Conservation (phyloP, 2,329 filamentous ascomycete genomes). For the Aspergillus novoparasiticus region DNA sequence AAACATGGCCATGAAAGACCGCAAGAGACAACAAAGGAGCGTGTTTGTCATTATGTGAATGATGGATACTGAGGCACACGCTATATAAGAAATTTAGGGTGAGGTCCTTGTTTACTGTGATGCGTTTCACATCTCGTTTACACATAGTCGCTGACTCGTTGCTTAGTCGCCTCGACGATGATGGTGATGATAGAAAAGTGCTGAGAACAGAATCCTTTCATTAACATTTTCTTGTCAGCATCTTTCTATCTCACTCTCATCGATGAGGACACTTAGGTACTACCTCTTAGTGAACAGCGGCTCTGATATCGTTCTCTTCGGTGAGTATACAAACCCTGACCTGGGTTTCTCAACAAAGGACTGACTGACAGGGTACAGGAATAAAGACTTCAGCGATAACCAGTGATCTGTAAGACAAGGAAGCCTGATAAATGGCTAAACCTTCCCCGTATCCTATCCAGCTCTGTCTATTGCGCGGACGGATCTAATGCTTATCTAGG, state of each 20-base stretch:
- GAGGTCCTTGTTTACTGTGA: neutral
- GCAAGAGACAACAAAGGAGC: neutral
- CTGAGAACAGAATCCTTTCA: neutral
- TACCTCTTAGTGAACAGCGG: neutral
- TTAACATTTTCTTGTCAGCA: neutral
- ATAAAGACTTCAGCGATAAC: neutral
- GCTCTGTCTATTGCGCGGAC: neutral
- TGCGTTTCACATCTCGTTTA: neutral
- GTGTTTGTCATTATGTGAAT: neutral
- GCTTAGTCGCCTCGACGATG: slow-evolving; percentile 8
- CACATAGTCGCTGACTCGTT: slow-evolving; percentile 4
- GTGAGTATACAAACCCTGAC: neutral
- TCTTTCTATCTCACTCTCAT: neutral
- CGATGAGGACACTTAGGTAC: neutral
- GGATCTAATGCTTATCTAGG: neutral
- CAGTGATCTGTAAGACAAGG: neutral
- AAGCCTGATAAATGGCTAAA: neutral
- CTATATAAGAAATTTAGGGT: neutral
- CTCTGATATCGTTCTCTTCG: neutral
- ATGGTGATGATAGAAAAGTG: neutral
- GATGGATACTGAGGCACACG: neutral
- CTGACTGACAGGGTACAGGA: neutral
- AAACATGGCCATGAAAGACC: neutral
- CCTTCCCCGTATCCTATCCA: neutral
- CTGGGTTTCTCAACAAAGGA: neutral